phyloP scores from a whole-genome alignment of 2,329 filamentous ascomycete genomes.

The Colletotrichum sp. region DNA sequence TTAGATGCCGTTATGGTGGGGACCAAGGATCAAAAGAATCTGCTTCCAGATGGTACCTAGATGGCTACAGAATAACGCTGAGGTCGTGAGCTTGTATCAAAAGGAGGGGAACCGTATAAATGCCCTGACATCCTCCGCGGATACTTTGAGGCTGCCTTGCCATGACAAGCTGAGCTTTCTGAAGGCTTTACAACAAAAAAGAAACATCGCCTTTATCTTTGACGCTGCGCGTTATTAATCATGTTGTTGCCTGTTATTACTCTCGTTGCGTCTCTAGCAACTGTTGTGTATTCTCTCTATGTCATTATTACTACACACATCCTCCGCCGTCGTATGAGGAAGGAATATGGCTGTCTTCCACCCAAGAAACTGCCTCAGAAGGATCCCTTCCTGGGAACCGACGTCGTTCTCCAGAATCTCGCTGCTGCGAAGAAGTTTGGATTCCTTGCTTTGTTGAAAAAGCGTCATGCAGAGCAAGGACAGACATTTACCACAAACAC shows the following conservation, averaged over 20 bases:
- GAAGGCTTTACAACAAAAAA: neutral
- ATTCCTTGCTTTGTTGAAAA: slow-evolving; percentile 1
- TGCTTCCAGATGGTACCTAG: neutral
- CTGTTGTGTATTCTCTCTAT: neutral
- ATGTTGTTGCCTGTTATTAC: neutral
- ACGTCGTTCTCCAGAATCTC: neutral
- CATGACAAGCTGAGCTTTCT: neutral
- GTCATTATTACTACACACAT: neutral
- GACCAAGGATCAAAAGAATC: neutral
- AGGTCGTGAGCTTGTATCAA: neutral
- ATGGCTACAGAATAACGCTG: neutral
- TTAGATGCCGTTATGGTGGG: neutral
- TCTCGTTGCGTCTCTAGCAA: neutral
- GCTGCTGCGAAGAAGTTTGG: neutral
- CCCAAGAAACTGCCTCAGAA: slow-evolving; percentile 3
- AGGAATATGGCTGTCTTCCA: slow-evolving; percentile 1
- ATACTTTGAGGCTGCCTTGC: neutral
- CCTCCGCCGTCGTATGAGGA: slow-evolving; percentile 4
- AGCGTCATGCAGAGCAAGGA: neutral
- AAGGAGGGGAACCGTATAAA: neutral
- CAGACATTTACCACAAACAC: slow-evolving; percentile 9
- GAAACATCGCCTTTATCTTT: neutral
- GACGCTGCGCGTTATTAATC: neutral
- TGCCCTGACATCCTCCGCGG: neutral
- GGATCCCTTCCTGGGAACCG: neutral